Percentiles rank a stretch among this genome's conserved stretches.
Conservation (phyloP, 768 basidiomycete species). For the Leucosporidium yakuticum region DNA sequence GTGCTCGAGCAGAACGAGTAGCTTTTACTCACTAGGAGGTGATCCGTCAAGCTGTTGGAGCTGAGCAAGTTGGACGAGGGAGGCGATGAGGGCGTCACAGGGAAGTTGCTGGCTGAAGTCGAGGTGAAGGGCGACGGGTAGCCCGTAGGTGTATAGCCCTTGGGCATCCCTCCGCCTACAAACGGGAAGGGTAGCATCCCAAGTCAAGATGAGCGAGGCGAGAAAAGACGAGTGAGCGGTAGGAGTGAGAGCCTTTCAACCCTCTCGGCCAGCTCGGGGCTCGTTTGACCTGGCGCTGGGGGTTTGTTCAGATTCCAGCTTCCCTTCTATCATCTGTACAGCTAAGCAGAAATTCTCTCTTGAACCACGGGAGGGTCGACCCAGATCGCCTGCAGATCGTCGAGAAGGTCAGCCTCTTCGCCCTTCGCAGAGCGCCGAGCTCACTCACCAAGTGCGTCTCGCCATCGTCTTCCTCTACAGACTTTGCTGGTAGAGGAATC, state of each 20-base stretch:
- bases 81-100: too few relatives aligned
- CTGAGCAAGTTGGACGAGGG: too few relatives aligned
- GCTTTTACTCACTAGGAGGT: background rate
- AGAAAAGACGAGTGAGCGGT: too few relatives aligned
- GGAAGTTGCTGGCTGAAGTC: too few relatives aligned
- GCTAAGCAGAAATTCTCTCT: background rate
- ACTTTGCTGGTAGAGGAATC: constrained; percentile 9
- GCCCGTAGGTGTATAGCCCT: too few relatives aligned
- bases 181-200: too few relatives aligned
- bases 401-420: background rate
- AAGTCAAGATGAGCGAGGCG: too few relatives aligned
- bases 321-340: background rate
- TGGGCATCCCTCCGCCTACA: too few relatives aligned
- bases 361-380: constrained; percentile 11
- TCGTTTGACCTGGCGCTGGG: background rate
- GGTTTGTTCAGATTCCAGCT: background rate
- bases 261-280: too few relatives aligned
- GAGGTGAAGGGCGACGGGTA: too few relatives aligned
- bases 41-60: too few relatives aligned
- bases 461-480: constrained; percentile 19
- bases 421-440: background rate
- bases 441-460: constrained; percentile 18
- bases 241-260: too few relatives aligned
- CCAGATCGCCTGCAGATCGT: constrained; percentile 23
- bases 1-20: background rate